Evolutionary conservation across 2,329 filamentous ascomycete genomes (phyloP), one percentile per base, ranked within the genome.

Genomic region (Rhynchosporium graminicola): DNA sequence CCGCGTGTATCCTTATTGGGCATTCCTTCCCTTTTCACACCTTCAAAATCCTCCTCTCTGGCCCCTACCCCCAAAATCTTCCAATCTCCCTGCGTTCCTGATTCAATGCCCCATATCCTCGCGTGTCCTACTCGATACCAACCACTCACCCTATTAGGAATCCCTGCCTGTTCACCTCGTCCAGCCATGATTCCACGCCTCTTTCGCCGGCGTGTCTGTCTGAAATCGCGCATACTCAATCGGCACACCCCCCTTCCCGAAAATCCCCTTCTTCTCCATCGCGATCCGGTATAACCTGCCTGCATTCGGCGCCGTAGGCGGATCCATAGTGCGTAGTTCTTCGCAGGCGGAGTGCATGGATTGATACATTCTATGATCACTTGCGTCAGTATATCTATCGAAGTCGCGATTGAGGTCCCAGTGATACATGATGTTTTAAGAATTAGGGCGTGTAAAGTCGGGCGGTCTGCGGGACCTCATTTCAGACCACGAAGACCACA

Each of bases 121-220:
- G 33, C 9, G 6, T 10, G 9, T 36, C 33, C 33, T 6, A 36
- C 33, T 36, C 33, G 33, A 20, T 20, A 20, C 20, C 20, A 20
- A 20, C 20, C 20, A 20, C 20, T 20, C 20, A 20, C 20, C 20
- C 20, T 20, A 20, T 20, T 20, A 20, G 20, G 1, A 20, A 20
- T 20, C 20, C 33, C 33, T 10, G 9, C 9, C 33, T 36, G 33
- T 36, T 36, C 33, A 73, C 77, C 88, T 84, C 80, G 87, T 96
- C 95, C 95, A 99, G 12, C 80, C 88, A 78, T 96, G 87, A 79
- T 98, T 95, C 92, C 94, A 99, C n/a, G 91, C 86, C 69, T 88
- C 85, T 72, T 82, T 83, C 0, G 82, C 80, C 6, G 94, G 94
- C 56, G 85, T 91, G 74, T 98, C 94, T 38, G 90, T 94, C 83